A percentile compares a stretch with the other conserved stretches of the same genome.
These are phyloP conservation scores for Avena atlantica DNA, from an alignment of 176 grass and related monocot genomes.

Conservation along the genomic window DNA sequence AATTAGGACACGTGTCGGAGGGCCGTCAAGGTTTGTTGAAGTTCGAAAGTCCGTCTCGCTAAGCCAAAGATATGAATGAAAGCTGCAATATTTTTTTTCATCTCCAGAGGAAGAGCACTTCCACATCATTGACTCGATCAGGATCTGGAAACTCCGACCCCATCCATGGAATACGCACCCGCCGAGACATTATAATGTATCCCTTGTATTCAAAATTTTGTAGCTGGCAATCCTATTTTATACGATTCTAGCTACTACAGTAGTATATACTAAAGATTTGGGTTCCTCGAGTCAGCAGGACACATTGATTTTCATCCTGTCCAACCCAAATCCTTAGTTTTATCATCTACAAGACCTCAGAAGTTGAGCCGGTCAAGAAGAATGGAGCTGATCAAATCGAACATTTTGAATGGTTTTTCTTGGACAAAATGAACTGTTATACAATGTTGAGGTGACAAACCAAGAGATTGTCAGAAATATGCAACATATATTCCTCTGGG, in stretches of 20 bases:
- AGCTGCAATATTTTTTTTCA: too few relatives aligned
- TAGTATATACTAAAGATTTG: neutral
- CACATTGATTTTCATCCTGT: conserved; percentile 13
- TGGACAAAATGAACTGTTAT: conserved; percentile 43
- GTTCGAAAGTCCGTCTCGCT: too few relatives aligned
- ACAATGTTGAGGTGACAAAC: conserved; percentile 29
- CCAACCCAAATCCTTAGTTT: conserved; percentile 29
- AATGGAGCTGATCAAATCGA: conserved; percentile 39
- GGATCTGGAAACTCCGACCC: too few relatives aligned
- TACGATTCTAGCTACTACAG: conserved; percentile 5
- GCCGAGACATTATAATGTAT: too few relatives aligned
- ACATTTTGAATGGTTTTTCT: conserved; percentile 37
- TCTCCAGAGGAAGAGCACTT: too few relatives aligned
- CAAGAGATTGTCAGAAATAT: too few relatives aligned
- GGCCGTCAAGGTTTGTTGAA: too few relatives aligned
- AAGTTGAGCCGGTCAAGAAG: conserved; percentile 44
- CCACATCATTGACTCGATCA: too few relatives aligned
- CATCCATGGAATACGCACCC: too few relatives aligned
- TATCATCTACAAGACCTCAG: conserved; percentile 12
- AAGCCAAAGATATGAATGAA: too few relatives aligned
- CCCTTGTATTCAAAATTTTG: neutral
- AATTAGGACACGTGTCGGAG: too few relatives aligned
- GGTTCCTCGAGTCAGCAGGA: neutral
- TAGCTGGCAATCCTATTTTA: neutral
- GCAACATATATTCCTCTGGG: too few relatives aligned